Evolutionary conservation across 306 rosid genomes (phyloP), one percentile per base, ranked within the genome.

Genomic region (Canavalia ensiformis): DNA sequence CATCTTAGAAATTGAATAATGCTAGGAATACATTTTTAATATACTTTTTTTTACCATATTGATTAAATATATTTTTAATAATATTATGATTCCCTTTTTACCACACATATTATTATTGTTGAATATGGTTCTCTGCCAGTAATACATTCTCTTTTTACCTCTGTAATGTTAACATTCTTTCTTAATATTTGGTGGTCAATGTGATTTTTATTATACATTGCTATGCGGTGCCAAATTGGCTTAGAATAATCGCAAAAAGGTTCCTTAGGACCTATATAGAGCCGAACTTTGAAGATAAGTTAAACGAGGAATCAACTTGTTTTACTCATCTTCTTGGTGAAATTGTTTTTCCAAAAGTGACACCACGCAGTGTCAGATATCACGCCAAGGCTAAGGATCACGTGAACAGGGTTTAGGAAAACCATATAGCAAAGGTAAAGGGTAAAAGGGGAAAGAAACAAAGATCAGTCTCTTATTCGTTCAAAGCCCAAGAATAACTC

Each of bases 401-500:
- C 84, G 81, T 84, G 84, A 84, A 84, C 39, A 55, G 78, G 81
- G 50, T 74, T 50, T 31, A 31, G 35, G n/a, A 46, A 60, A 74
- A 77, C 77, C 68, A 69, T 7, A 62, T 47, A 76, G 64, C 39
- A 59, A 65, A 42, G 77, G 60, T 7, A 70, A 84, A 74, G 85
- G 90, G 77, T 86, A 81, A 65, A 72, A 68, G 54, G 9, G 85
- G 81, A 71, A 63, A 76, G 63, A 30, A 75, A 56, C 45, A 85
- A 72, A 75, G 72, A 73, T n/a, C 35, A 63, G 30, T 39, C 44
- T 6, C 86, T 13, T 41, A 31, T 47, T 73, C 51, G 41, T 83
- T 62, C 89, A 86, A 84, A 89, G 82, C 84, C 93, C 97, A 84
- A 91, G 93, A 68, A 58, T 80, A 91, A 84, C 90, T 84, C 91